Base-by-base conservation (phyloP, 371 early-diverging fungal genomes). In the Mucor velutinosus region DNA sequence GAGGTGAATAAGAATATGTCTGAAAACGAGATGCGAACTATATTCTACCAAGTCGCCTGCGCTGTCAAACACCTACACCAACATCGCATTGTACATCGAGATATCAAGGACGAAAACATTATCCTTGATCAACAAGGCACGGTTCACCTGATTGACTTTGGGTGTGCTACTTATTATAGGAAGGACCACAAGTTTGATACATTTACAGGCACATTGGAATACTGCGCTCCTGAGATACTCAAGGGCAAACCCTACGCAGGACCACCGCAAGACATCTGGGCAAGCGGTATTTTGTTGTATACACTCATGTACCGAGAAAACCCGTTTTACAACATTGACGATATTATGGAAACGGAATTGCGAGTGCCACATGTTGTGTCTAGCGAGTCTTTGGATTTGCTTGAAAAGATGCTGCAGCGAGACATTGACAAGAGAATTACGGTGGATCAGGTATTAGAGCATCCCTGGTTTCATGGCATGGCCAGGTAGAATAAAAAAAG, bases 251-350 rank as follows among this genome's bases (percentile, higher is more conserved):
- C 84, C 47, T 93, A 93, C 68, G 83, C 86, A 56, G 92, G 92
- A 0, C 86, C 85, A 43, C 90, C 90, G 29, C 94, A 92, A 67
- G 96, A 96, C 71, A 88, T 92, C 51, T 96, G 95, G 93, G 89
- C 93, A 23, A 71, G 92, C 4, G 95, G 95, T 0, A 88, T 93
- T 45, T 79, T 95, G 35, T 67, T 96, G 30, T 94, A 92, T 74
- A 93, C 93, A 6, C 77, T 95, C 70, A 82, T 92, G 23, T 92
- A 85, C 65, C 85, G 89, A 64, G 90, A 91, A 67, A 93, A 92
- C 51, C 96, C 96, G 15, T 96, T 94, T 71, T 91, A 89, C 67
- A 87, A 85, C 56, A 81, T 92, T 57, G 91, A 92, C 65, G 90
- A 93, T 69, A 90, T 92, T 41, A 66, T 92, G 23, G 83, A 85